These are phyloP conservation scores for Kalaharituber pfeilii DNA, from an alignment of 2,329 filamentous ascomycete genomes.

Conservation along the genomic window DNA sequence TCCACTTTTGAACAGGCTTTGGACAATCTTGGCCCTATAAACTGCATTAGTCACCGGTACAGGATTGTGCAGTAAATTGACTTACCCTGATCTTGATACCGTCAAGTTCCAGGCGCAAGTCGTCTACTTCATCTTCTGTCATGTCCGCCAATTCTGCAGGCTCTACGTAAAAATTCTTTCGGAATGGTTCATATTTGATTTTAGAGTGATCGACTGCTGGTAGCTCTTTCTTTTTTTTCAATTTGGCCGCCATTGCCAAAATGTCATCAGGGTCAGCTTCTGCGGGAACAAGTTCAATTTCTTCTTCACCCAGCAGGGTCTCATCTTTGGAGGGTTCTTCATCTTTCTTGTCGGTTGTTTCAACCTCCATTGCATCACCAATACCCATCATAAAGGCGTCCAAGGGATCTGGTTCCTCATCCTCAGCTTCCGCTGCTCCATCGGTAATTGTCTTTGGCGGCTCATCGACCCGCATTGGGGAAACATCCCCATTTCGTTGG, in stretches of 20 bases:
- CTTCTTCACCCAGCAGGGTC: constrained; percentile 79
- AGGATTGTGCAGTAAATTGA: background rate
- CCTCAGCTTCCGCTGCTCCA: constrained; percentile 24
- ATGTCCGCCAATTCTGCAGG: constrained; percentile 67
- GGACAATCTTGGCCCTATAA: constrained; percentile 57
- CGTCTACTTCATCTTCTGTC: constrained; percentile 66
- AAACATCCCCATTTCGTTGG: constrained; percentile 28
- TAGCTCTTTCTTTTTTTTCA: constrained; percentile 90
- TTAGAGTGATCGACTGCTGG: constrained; percentile 74
- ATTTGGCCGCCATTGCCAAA: constrained; percentile 43
- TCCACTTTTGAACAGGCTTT: constrained; percentile 91
- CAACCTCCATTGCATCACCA: constrained; percentile 32
- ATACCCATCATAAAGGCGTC: constrained; percentile 84
- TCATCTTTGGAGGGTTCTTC: constrained; percentile 20
- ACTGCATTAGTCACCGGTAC: constrained; percentile 4
- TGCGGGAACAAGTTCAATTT: constrained; percentile 45
- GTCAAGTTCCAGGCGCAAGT: constrained; percentile 71
- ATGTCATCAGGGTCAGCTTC: constrained; percentile 47
- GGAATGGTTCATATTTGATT: constrained; percentile 64
- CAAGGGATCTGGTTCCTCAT: constrained; percentile 69
- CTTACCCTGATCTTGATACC: constrained; percentile 66
- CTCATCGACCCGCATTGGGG: constrained; percentile 19
- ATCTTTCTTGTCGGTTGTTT: constrained; percentile 24
- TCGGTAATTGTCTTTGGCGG: constrained; percentile 12
- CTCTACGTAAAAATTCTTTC: constrained; percentile 91